These are phyloP conservation scores for Lactarius deliciosus DNA, from an alignment of 768 basidiomycete genomes.

Conservation along the genomic window DNA sequence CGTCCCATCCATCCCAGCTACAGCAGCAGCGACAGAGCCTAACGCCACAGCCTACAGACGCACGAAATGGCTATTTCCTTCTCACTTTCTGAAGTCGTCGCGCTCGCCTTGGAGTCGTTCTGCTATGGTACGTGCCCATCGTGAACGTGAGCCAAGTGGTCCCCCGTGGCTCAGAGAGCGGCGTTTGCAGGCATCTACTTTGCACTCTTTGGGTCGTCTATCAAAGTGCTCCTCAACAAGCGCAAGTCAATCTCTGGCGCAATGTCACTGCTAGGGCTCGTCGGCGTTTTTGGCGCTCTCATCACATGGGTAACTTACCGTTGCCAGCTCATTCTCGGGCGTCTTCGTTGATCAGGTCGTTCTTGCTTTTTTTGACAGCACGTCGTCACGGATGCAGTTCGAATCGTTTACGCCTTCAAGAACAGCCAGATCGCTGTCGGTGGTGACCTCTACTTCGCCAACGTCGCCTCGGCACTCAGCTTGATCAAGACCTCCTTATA, in stretches of 20 bases:
- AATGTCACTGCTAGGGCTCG: conserved; percentile 18
- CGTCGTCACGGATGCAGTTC: conserved; percentile 32
- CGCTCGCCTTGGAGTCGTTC: conserved; percentile 25
- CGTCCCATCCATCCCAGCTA: conserved; percentile 11
- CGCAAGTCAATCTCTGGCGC: conserved; percentile 22
- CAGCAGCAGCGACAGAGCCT: not conserved
- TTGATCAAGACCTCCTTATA: conserved; percentile 33
- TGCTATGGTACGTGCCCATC: conserved; percentile 13
- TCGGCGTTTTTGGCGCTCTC: conserved; percentile 20
- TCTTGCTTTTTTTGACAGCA: conserved; percentile 26
- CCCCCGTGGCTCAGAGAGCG: not conserved
- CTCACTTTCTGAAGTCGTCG: conserved; percentile 26
- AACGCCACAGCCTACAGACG: not conserved
- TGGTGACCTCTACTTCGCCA: conserved; percentile 30
- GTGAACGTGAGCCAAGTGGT: too few relatives aligned
- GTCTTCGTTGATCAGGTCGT: not conserved
- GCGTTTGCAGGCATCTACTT: conserved; percentile 20
- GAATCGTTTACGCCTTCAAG: conserved; percentile 34
- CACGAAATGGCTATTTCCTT: conserved; percentile 25
- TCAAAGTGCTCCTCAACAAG: conserved; percentile 22
- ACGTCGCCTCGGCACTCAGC: conserved; percentile 30
- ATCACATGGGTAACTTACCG: conserved; percentile 25
- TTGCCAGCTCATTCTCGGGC: not conserved
- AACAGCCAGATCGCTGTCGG: conserved; percentile 21
- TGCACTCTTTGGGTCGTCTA: not conserved